Evolutionary conservation across 371 early-diverging fungal species (phyloP).

Genomic region (Actinomucor elegans): DNA sequence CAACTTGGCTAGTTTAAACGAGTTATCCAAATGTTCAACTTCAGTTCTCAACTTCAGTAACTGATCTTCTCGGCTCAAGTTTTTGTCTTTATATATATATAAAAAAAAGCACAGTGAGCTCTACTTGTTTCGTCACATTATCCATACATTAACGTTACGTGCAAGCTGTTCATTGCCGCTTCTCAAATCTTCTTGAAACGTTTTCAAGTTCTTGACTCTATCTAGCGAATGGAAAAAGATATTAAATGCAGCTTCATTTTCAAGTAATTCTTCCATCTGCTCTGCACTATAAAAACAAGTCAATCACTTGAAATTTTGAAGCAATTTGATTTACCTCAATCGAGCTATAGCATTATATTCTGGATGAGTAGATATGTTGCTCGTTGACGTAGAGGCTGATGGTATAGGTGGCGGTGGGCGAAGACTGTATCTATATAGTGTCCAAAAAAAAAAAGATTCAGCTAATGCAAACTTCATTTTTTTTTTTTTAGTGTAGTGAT

Average conservation of each 20-base stretch:
- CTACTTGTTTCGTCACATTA: not conserved
- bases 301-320: not conserved
- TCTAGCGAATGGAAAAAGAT: constrained; percentile 56
- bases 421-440: constrained; percentile 31
- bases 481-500: no score
- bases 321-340: constrained; percentile 13
- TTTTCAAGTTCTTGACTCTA: constrained; percentile 50
- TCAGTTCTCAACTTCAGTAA: constrained; percentile 40
- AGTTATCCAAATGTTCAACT: constrained; percentile 38
- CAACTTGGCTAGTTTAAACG: constrained; percentile 32
- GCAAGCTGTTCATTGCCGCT: constrained; percentile 59
- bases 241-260: constrained; percentile 56
- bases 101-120: no score
- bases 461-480: no score
- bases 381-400: constrained; percentile 1
- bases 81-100: constrained; percentile 54
- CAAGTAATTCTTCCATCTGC: constrained; percentile 51
- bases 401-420: constrained; percentile 51
- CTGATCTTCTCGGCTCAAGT: constrained; percentile 47
- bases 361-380: constrained; percentile 9
- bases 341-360: constrained; percentile 18
- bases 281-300: constrained; percentile 31
- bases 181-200: constrained; percentile 54
- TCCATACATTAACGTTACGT: constrained; percentile 36
- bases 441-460: no score